phyloP scores from a whole-genome alignment of 352 stramenopile species.

The Globisporangium radiosum region DNA sequence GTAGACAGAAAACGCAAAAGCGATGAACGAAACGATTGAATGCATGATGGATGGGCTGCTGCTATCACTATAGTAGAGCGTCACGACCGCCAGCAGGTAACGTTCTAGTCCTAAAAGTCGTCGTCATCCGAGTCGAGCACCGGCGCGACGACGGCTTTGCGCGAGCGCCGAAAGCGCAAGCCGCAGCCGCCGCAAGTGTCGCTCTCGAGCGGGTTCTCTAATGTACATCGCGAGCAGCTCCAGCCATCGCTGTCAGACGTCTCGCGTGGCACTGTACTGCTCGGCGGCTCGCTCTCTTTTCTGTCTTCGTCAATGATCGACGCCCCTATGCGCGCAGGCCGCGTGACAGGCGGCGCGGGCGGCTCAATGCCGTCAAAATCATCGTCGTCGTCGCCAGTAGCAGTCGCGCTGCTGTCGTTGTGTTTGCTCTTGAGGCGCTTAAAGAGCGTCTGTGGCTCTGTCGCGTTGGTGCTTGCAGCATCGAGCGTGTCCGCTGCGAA shows the following conservation, averaged over 20 bases:
- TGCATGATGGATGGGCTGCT: not conserved
- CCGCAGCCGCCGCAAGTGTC: conserved; percentile 64
- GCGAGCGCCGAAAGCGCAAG: conserved; percentile 55
- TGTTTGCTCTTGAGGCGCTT: conserved; percentile 22
- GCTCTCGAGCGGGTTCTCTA: conserved; percentile 55
- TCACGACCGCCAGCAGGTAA: not conserved
- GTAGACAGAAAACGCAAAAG: not conserved
- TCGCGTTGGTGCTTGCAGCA: not conserved
- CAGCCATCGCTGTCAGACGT: conserved; percentile 22
- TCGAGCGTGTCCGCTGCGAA: conserved; percentile 7
- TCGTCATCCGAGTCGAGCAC: conserved; percentile 47
- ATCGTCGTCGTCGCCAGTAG: not conserved
- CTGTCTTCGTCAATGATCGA: conserved; percentile 32
- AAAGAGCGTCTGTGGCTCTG: conserved; percentile 14
- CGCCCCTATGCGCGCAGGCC: not conserved
- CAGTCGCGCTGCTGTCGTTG: conserved; percentile 1
- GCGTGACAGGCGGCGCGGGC: not conserved
- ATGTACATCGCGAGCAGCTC: conserved; percentile 73
- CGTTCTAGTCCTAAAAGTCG: conserved; percentile 21
- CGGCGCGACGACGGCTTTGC: conserved; percentile 17
- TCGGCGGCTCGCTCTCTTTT: conserved; percentile 33
- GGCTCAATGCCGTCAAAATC: conserved; percentile 13
- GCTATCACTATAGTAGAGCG: not conserved
- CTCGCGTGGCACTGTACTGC: conserved; percentile 11
- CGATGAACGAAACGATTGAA: too few relatives aligned